These are phyloP conservation scores for Rhizopogon rudus DNA, from an alignment of 768 basidiomycete species.

Conservation along the genomic window DNA sequence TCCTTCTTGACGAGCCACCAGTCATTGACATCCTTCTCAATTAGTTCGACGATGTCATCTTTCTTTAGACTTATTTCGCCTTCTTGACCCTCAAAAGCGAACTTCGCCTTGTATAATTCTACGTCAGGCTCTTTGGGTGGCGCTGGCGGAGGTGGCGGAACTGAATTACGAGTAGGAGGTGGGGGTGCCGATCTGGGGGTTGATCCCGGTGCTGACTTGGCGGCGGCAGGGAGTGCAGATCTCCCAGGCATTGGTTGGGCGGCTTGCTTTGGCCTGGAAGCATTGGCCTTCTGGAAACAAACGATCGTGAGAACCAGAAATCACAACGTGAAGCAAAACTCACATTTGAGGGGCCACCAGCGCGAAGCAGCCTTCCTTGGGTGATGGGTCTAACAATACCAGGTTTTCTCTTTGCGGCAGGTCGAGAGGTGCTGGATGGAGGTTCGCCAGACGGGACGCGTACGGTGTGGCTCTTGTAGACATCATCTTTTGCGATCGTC, in stretches of 20 bases:
- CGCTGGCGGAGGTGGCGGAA: constrained; percentile 52
- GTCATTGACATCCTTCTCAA: constrained; percentile 91
- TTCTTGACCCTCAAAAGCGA: constrained; percentile 87
- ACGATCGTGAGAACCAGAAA: constrained; percentile 5
- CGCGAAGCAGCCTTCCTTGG: constrained; percentile 72
- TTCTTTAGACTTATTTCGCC: constrained; percentile 89
- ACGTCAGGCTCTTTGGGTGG: constrained; percentile 55
- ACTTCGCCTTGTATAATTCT: constrained; percentile 83
- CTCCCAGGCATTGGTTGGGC: constrained; percentile 59
- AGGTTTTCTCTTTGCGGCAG: constrained; percentile 82
- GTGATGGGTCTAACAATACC: constrained; percentile 84
- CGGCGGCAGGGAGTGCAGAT: constrained; percentile 33
- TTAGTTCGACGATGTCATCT: constrained; percentile 87
- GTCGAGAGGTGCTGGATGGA: constrained; percentile 72
- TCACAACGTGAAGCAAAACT: constrained; percentile 7
- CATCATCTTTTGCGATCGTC: constrained; percentile 66
- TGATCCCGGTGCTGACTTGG: constrained; percentile 22
- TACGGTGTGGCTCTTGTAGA: constrained; percentile 92
- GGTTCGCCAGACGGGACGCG: constrained; percentile 88
- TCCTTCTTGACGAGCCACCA: constrained; percentile 97
- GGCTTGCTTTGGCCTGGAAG: constrained; percentile 33
- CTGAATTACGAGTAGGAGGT: constrained; percentile 36
- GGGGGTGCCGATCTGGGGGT: constrained; percentile 33
- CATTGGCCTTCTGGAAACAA: constrained; percentile 39
- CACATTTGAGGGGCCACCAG: constrained; percentile 70